phyloP scores from a whole-genome alignment of 208 protist species.

The Trypanosoma theileri region DNA sequence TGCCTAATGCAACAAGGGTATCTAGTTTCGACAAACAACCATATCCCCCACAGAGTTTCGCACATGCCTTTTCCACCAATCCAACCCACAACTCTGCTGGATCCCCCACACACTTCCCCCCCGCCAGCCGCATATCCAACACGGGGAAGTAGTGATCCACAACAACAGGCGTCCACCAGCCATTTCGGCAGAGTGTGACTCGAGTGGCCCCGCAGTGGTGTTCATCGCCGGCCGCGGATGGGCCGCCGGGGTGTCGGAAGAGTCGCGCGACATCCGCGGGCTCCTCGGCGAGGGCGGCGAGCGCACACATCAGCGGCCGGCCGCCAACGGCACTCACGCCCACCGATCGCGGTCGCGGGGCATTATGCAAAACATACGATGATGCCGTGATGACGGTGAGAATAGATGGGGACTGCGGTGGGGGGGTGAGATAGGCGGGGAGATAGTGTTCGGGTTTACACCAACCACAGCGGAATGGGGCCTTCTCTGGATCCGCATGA shows the following conservation, averaged over 20 bases:
- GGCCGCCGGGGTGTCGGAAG: conserved; percentile 13
- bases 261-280: background rate
- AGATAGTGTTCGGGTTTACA: conserved; percentile 7
- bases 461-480: conserved; percentile 1
- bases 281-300: conserved; percentile 11
- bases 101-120: conserved; percentile 49
- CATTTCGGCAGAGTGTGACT: conserved; percentile 75
- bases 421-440: too few species aligned
- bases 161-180: conserved; percentile 80
- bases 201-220: conserved; percentile 39
- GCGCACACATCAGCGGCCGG: conserved; percentile 1
- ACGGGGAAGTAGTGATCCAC: conserved; percentile 85
- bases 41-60: conserved; percentile 81
- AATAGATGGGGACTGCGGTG: too few species aligned
- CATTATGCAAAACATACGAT: background rate
- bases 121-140: conserved; percentile 18
- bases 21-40: conserved; percentile 56
- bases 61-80: conserved; percentile 86
- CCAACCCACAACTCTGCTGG: conserved; percentile 72
- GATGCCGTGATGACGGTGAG: too few species aligned
- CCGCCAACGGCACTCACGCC: conserved; percentile 3
- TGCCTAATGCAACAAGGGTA: conserved; percentile 57
- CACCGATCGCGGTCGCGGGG: background rate
- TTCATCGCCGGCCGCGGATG: conserved; percentile 27
- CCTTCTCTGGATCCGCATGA: background rate